These are phyloP conservation scores for Pleoardoris graminearum DNA, from an alignment of 2,329 filamentous ascomycete genomes.

Conservation along the genomic window DNA sequence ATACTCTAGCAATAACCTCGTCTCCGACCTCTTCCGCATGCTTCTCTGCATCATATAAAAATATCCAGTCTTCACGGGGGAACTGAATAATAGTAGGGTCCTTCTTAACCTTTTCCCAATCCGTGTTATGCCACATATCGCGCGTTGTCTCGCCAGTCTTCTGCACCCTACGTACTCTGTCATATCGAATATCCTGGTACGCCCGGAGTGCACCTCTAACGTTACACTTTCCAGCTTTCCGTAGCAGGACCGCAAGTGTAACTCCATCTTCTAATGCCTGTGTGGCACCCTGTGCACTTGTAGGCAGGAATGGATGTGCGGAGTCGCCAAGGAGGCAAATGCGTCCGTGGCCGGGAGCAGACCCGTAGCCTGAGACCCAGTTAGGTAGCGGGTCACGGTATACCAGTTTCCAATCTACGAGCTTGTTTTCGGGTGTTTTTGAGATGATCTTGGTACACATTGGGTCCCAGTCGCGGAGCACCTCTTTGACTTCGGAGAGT, in stretches of 20 bases:
- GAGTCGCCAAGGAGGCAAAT: slow-evolving; percentile 59
- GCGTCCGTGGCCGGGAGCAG: slow-evolving; percentile 39
- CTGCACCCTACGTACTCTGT: slow-evolving; percentile 39
- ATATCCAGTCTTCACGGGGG: slow-evolving; percentile 41
- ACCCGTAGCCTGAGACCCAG: slow-evolving; percentile 56
- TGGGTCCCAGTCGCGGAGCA: slow-evolving; percentile 40
- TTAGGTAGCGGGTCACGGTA: slow-evolving; percentile 57
- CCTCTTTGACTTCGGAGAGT: slow-evolving; percentile 37
- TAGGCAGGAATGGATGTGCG: slow-evolving; percentile 59
- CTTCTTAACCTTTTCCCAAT: slow-evolving; percentile 40
- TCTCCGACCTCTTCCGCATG: slow-evolving; percentile 36
- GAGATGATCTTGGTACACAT: slow-evolving; percentile 42
- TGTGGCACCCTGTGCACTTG: slow-evolving; percentile 57
- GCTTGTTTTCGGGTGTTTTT: slow-evolving; percentile 39
- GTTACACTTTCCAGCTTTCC: slow-evolving; percentile 35
- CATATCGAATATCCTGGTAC: slow-evolving; percentile 42
- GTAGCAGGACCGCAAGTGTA: slow-evolving; percentile 32
- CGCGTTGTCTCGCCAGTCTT: slow-evolving; percentile 41
- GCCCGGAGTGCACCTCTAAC: slow-evolving; percentile 33
- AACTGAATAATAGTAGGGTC: slow-evolving; percentile 36
- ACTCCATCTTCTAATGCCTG: slow-evolving; percentile 58
- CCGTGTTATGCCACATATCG: slow-evolving; percentile 42
- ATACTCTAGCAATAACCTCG: slow-evolving; percentile 29
- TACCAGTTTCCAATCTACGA: slow-evolving; percentile 60
- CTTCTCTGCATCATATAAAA: slow-evolving; percentile 34